Conservation (phyloP, 768 basidiomycete species). For the Tylopilus felleus region DNA sequence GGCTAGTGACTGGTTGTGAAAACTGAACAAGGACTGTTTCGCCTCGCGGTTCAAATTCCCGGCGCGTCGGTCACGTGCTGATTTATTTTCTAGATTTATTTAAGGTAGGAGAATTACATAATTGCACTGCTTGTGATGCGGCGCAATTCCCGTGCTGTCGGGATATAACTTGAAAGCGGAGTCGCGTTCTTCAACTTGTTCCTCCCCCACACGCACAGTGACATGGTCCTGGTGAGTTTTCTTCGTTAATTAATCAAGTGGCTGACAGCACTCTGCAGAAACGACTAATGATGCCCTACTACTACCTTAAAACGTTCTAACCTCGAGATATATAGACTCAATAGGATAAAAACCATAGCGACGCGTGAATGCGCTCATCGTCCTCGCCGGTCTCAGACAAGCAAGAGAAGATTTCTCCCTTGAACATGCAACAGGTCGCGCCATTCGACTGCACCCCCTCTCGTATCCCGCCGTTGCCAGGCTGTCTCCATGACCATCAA, state of each 20-base stretch:
- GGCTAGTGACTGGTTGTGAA: slow-evolving; percentile 5
- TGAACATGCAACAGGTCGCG: slow-evolving; percentile 46
- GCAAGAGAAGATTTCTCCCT: slow-evolving; percentile 27
- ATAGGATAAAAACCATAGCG: slow-evolving; percentile 14
- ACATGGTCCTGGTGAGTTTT: slow-evolving; percentile 1
- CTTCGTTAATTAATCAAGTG: slow-evolving; percentile 1
- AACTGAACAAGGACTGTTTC: neutral
- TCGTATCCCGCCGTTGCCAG: slow-evolving; percentile 64
- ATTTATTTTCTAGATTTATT: slow-evolving; percentile 26
- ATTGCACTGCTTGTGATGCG: slow-evolving; percentile 19
- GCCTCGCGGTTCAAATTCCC: slow-evolving; percentile 29
- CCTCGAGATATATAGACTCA: slow-evolving; percentile 13
- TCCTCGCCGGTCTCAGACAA: slow-evolving; percentile 24
- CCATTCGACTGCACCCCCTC: slow-evolving; percentile 54
- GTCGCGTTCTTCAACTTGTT: neutral
- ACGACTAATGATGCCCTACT: slow-evolving; percentile 17
- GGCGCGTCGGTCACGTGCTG: slow-evolving; percentile 33
- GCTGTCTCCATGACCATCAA: slow-evolving; percentile 62
- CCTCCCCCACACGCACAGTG: neutral
- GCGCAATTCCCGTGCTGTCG: slow-evolving; percentile 31
- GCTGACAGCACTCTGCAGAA: slow-evolving; percentile 12
- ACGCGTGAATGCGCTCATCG: neutral
- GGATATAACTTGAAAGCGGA: slow-evolving; percentile 23
- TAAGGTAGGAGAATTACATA: slow-evolving; percentile 11
- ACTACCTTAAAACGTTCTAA: slow-evolving; percentile 12